phyloP scores from a whole-genome alignment of 2,329 filamentous ascomycete species.

The Paecilomyces sp. region DNA sequence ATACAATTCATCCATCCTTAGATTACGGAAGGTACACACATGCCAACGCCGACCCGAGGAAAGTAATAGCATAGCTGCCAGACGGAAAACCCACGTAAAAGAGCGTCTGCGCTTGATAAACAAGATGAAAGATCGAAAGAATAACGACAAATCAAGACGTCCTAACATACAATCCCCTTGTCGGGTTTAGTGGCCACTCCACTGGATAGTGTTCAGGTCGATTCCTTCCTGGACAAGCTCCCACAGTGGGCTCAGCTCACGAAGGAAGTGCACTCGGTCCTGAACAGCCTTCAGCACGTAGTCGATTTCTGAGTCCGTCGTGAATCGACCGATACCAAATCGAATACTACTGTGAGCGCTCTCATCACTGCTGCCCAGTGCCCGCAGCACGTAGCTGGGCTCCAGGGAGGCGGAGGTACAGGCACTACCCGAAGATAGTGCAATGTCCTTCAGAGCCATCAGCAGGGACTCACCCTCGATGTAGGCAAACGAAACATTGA shows the following conservation, averaged over 20 bases:
- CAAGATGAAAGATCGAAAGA: background rate
- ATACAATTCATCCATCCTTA: slow-evolving; percentile 7
- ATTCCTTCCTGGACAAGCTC: slow-evolving; percentile 96
- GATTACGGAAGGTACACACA: slow-evolving; percentile 12
- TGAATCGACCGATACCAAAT: slow-evolving; percentile 96
- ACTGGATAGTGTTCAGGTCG: slow-evolving; percentile 92
- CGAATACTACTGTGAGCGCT: slow-evolving; percentile 96
- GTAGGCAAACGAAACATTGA: slow-evolving; percentile 97
- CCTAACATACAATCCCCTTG: background rate
- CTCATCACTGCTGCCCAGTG: slow-evolving; percentile 92
- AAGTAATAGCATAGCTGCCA: slow-evolving; percentile 7
- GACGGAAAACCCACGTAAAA: slow-evolving; percentile 9
- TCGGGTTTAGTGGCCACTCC: slow-evolving; percentile 77
- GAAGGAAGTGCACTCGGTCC: slow-evolving; percentile 83
- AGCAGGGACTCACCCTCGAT: slow-evolving; percentile 96
- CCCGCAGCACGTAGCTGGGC: slow-evolving; percentile 90
- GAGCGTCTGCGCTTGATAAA: slow-evolving; percentile 2
- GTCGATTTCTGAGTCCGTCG: slow-evolving; percentile 89
- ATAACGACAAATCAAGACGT: background rate
- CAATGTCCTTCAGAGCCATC: slow-evolving; percentile 98
- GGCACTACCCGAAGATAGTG: slow-evolving; percentile 89
- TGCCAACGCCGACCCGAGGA: slow-evolving; percentile 16
- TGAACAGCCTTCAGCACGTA: slow-evolving; percentile 88
- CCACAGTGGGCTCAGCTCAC: slow-evolving; percentile 93
- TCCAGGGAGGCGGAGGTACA: slow-evolving; percentile 96